Conservation (phyloP, 768 basidiomycete species). For the Holtermanniella nyarrowii region DNA sequence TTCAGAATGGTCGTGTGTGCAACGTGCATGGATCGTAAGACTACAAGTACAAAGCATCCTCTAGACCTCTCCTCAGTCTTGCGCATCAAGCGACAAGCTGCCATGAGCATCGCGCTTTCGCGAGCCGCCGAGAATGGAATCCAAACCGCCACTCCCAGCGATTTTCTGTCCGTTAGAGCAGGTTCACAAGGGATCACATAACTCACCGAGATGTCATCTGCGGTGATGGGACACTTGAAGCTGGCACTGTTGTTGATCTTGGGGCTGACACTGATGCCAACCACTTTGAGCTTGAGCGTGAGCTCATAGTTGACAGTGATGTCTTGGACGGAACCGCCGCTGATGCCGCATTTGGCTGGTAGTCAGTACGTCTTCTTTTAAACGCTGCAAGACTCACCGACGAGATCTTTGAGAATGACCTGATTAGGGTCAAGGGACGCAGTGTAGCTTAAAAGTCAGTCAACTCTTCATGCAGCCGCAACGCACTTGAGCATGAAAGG, state of each 20-base stretch:
- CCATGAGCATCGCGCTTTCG: background rate
- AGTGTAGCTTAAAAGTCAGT: slow-evolving; percentile 26
- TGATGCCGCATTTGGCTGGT: slow-evolving; percentile 33
- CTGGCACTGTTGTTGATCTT: slow-evolving; percentile 34
- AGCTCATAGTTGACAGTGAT: slow-evolving; percentile 40
- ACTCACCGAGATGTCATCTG: slow-evolving; percentile 29
- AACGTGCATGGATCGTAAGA: background rate
- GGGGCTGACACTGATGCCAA: slow-evolving; percentile 28
- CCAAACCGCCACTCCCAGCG: background rate
- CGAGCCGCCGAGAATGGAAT: background rate
- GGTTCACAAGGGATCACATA: background rate
- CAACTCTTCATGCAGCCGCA: background rate
- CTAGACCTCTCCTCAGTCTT: background rate
- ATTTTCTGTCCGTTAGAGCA: background rate
- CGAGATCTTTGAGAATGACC: slow-evolving; percentile 32
- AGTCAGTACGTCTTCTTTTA: background rate
- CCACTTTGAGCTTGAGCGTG: slow-evolving; percentile 31
- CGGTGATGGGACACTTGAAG: slow-evolving; percentile 35
- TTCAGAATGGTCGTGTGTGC: background rate
- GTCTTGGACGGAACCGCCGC: slow-evolving; percentile 13
- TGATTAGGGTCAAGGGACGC: slow-evolving; percentile 30
- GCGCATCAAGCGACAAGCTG: background rate
- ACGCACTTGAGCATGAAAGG: slow-evolving; percentile 37
- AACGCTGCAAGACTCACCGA: slow-evolving; percentile 23
- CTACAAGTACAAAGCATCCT: background rate